A percentile compares a stretch with the other conserved stretches of the same genome.
These are phyloP conservation scores for Kazachstania viticola DNA, from an alignment of 805 yeast genomes.

Conservation along the genomic window DNA sequence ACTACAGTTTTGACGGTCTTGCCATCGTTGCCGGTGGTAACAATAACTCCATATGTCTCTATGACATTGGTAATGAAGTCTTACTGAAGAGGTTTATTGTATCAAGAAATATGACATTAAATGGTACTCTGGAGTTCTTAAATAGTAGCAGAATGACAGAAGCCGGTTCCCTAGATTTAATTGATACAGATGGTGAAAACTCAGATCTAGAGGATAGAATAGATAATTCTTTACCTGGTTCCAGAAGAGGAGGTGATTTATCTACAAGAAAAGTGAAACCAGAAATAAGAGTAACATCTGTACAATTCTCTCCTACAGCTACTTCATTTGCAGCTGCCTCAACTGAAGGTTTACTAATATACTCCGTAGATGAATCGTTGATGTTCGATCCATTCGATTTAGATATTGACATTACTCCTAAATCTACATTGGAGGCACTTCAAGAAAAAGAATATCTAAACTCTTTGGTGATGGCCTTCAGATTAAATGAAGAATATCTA, in stretches of 20 bases:
- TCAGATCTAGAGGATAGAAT: constrained; percentile 76
- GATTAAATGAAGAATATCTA: constrained; percentile 72
- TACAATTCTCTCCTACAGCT: constrained; percentile 83
- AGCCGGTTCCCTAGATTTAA: constrained; percentile 70
- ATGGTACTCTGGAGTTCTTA: constrained; percentile 72
- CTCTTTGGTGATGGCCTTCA: constrained; percentile 85
- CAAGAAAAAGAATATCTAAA: constrained; percentile 47
- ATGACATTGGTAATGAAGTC: constrained; percentile 83
- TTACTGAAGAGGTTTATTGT: constrained; percentile 71
- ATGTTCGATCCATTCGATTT: constrained; percentile 91
- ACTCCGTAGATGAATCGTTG: constrained; percentile 61
- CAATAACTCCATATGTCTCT: constrained; percentile 80
- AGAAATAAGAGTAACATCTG: constrained; percentile 66
- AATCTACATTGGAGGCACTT: constrained; percentile 50
- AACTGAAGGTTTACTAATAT: constrained; percentile 83
- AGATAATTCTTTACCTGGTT: constrained; percentile 76
- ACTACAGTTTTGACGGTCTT: constrained; percentile 83
- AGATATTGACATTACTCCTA: constrained; percentile 86
- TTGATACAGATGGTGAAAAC: constrained; percentile 78
- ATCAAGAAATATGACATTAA: constrained; percentile 79
- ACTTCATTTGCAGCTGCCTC: constrained; percentile 88
- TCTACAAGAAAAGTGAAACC: constrained; percentile 68
- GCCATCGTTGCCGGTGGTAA: constrained; percentile 88
- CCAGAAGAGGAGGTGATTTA: constrained; percentile 67
- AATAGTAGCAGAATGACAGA: constrained; percentile 80